Evolutionary conservation across 148 eudicot genomes (phyloP).

Genomic region (Salicornia ramosissima): DNA sequence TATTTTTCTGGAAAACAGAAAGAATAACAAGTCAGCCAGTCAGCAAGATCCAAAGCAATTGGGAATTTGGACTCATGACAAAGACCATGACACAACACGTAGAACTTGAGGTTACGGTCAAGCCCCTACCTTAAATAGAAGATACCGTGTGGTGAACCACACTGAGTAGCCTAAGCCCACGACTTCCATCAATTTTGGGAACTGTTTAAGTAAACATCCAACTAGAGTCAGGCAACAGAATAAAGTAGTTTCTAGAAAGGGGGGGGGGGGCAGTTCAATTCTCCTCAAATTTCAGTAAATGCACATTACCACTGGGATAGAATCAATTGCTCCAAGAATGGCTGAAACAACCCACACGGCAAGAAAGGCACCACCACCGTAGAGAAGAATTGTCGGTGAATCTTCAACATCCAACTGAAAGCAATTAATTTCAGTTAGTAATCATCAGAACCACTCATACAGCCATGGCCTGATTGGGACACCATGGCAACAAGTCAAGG

Average conservation of each 20-base stretch:
- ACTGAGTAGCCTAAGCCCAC: conserved; percentile 70
- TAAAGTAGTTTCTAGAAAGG: not conserved
- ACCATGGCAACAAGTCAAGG: not conserved
- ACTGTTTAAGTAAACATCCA: conserved; percentile 25
- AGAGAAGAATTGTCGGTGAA: conserved; percentile 37
- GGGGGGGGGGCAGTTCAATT: not conserved
- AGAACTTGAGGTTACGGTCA: not conserved
- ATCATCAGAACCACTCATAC: not conserved
- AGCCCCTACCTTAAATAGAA: conserved; percentile 63
- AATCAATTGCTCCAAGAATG: conserved; percentile 68
- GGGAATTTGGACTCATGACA: not conserved
- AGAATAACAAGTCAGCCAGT: conserved; percentile 2
- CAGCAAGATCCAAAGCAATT: not conserved
- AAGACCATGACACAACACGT: not conserved
- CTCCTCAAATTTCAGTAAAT: not conserved
- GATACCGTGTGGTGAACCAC: conserved; percentile 80
- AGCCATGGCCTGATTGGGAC: no score
- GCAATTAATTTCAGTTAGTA: not conserved
- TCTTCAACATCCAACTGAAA: conserved; percentile 62
- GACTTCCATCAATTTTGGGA: conserved; percentile 73
- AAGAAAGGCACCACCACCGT: conserved; percentile 50
- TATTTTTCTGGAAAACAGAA: conserved; percentile 47
- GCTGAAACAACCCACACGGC: conserved; percentile 59
- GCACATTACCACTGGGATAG: conserved; percentile 62
- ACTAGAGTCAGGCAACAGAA: not conserved